Base-by-base conservation (phyloP, 352 stramenopile genomes). In the Phytophthora agathidicida region DNA sequence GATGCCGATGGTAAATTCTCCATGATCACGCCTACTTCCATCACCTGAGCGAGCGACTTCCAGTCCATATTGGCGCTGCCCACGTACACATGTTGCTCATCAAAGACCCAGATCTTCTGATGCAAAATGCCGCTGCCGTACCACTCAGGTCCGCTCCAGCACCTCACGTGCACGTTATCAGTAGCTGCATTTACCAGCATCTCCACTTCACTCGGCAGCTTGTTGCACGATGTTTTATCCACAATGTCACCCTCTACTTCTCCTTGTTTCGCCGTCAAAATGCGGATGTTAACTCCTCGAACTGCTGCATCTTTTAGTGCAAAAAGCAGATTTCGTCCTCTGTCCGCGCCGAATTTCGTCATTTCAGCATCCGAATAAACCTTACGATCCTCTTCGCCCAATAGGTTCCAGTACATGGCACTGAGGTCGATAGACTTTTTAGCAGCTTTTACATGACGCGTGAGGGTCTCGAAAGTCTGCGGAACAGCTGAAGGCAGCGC, bases 41-140 rank as follows among this genome's bases (percentile, higher is more conserved):
- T 93, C 17, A 94, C 86, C 52, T 94, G 83, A 28, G 81, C 72
- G 23, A 94, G 62, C 36, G 79, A 89, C 60, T 93, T 91, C 83
- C 86, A 94, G 67, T 94, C 86, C 83, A 93, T 93, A 57, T 93
- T 94, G 50, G 79, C 80, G 43, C 83, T 93, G 4, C 83, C 86
- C 13, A 94, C 65, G 61, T 93, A 93, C 49, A 88, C 72, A 41
- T 89, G 68, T 8, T 55, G 50, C 3, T 59, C 37, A 28, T 94
- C 86, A 39, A 89, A 91, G 19, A 93, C 50, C 80, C 83, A 92
- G 2, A 94, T 62, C 49, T 94, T 94, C 46, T 94, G 86, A 53
- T 94, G 86, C 37, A 94, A 59, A 58, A 94, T 92, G 17, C 86
- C 83, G 20, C 72, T 86, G 24, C 78, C 76, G 45, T 89, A 94